Conservation (phyloP, 208 protist genomes). For the Wallacemonas rigidus region DNA sequence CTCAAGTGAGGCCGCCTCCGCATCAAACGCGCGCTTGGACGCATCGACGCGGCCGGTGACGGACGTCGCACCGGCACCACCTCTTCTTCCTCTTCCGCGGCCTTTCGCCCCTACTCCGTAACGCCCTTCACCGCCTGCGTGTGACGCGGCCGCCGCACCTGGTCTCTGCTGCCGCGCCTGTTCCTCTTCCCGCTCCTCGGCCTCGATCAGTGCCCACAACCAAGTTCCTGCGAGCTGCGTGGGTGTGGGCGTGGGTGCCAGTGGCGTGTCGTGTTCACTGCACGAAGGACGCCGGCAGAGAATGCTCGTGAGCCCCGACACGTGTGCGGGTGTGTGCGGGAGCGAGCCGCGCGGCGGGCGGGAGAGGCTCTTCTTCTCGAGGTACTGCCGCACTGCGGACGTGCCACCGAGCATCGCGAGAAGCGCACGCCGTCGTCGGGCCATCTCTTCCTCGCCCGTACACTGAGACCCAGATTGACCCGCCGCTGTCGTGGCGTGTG, state of each 20-base stretch:
- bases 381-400: background rate
- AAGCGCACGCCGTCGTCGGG: slow-evolving; percentile 6
- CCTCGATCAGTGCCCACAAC: background rate
- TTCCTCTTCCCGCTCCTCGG: background rate
- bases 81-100: background rate
- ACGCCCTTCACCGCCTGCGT: no score
- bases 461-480: background rate
- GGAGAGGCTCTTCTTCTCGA: background rate
- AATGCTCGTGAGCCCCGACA: background rate
- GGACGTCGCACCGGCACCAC: background rate
- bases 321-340: background rate
- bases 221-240: background rate
- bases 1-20: background rate
- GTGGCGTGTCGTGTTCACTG: background rate
- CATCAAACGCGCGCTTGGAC: background rate
- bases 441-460: slow-evolving; percentile 1
- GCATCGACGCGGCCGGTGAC: background rate
- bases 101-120: background rate
- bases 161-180: no score
- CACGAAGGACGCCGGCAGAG: background rate
- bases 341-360: background rate
- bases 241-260: background rate
- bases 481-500: background rate
- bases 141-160: no score
- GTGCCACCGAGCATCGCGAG: slow-evolving; percentile 18